A percentile compares a stretch with the other conserved stretches of the same genome.
Conservation (phyloP, 2,329 filamentous ascomycete genomes). For the Nigrospora oryzae region DNA sequence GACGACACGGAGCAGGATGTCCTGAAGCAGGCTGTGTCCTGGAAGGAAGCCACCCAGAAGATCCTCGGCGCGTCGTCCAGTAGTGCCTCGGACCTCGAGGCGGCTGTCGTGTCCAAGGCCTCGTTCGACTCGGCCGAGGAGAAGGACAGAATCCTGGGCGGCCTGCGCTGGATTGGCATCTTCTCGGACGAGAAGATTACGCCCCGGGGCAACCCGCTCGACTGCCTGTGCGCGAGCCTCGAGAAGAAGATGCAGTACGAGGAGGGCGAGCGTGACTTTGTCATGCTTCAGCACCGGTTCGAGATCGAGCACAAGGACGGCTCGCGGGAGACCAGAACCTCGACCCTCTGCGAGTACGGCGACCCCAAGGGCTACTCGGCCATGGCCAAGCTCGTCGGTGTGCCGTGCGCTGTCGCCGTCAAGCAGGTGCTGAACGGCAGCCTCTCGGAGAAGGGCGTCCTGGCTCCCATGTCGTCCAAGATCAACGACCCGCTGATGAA, state of each 20-base stretch:
- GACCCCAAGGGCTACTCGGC: constrained; percentile 68
- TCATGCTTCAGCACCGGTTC: constrained; percentile 76
- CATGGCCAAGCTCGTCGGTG: constrained; percentile 61
- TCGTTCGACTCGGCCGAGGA: constrained; percentile 62
- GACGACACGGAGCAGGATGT: constrained; percentile 57
- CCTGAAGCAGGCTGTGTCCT: constrained; percentile 61
- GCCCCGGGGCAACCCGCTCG: constrained; percentile 67
- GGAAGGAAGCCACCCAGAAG: constrained; percentile 78
- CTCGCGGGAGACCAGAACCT: constrained; percentile 66
- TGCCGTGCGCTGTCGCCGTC: constrained; percentile 41
- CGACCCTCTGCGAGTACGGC: constrained; percentile 78
- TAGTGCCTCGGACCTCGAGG: constrained; percentile 60
- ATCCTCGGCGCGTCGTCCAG: constrained; percentile 62
- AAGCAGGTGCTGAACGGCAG: constrained; percentile 71
- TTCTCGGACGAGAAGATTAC: constrained; percentile 53
- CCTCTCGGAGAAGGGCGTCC: constrained; percentile 62
- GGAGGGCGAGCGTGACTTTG: constrained; percentile 75
- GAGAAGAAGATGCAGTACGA: constrained; percentile 90
- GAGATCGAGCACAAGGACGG: constrained; percentile 79
- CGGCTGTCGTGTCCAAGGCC: constrained; percentile 67
- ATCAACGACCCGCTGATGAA: constrained; percentile 56
- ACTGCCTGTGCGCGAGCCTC: constrained; percentile 83
- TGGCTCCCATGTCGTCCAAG: constrained; percentile 68
- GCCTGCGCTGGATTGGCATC: constrained; percentile 56
- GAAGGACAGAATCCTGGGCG: constrained; percentile 60